These are phyloP conservation scores for Lichtheimia hyalospora DNA, from an alignment of 371 early-diverging fungal species.

Conservation along the genomic window DNA sequence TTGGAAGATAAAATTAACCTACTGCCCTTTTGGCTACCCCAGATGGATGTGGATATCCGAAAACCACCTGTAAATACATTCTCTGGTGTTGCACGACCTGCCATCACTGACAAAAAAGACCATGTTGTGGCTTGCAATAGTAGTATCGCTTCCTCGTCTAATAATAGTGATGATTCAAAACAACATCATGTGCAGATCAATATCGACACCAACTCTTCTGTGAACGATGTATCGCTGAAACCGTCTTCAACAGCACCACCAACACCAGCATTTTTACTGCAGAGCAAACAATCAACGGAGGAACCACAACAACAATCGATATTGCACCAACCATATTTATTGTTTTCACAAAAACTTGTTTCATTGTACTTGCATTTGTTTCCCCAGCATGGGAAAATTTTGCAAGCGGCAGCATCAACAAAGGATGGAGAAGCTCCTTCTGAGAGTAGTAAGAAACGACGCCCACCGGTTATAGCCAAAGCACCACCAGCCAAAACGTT, in stretches of 20 bases:
- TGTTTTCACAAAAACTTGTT: conserved; percentile 2
- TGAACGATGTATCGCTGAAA: background rate
- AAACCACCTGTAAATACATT: conserved; percentile 55
- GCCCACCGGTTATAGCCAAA: conserved; percentile 12
- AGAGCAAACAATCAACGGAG: background rate
- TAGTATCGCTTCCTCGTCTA: conserved; percentile 22
- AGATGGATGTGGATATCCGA: conserved; percentile 95
- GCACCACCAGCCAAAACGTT: conserved; percentile 83
- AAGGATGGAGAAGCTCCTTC: background rate
- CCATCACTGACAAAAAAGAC: conserved; percentile 10
- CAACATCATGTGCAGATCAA: conserved; percentile 26
- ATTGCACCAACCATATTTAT: background rate
- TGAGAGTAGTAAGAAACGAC: conserved; percentile 10
- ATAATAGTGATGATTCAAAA: conserved; percentile 28
- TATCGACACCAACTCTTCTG: background rate
- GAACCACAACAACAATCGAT: conserved; percentile 2
- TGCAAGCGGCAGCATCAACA: conserved; percentile 5
- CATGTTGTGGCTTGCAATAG: conserved; percentile 18
- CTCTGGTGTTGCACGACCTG: conserved; percentile 40
- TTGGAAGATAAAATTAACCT: conserved; percentile 85
- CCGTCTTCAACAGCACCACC: no score
- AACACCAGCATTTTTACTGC: background rate
- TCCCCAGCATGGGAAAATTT: conserved; percentile 17
- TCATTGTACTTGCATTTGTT: conserved; percentile 11
- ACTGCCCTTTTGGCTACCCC: conserved; percentile 98